Base-by-base conservation (phyloP, 2,329 filamentous ascomycete species). In the Colletotrichum zoysiae region DNA sequence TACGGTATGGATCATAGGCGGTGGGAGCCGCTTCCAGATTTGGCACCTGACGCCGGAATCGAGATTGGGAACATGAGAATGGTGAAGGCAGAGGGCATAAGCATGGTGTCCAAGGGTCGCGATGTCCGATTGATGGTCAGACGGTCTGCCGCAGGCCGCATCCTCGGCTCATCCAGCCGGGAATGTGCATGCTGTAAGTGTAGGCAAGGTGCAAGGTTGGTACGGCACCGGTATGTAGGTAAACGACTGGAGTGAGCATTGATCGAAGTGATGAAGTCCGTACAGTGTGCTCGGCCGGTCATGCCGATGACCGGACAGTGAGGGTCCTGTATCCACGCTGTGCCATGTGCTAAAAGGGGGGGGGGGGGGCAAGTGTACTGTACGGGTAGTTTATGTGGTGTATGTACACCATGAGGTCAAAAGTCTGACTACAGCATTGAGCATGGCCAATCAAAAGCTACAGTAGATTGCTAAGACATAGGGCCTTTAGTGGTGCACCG, bases 1-100 rank as follows among this genome's bases (percentile, higher is more conserved):
- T n/a, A 30, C 58, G 53, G 11, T 30, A 35, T 58, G 59, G 68
- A 33, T 68, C 48, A 23, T 58, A 33, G 58, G 57, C 68, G 50
- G 51, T 38, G n/a, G n/a, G n/a, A n/a, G n/a, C n/a, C 33, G 44
- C 35, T 63, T 63, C 69, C 58, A 68, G 58, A 68, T 68, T 57
- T 33, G 35, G 57, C 65, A 68, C 51, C 66, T 68, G 65, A 68
- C 58, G 33, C 46, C 20, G 20, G 23, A 59, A 55, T 63, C 65
- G 65, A 68, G 65, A 68, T 63, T 53, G 35, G n/a, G 30, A 30
- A 48, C 30, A 26, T 40, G 30, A n/a, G 58, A 30, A 57, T 35
- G 4, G 44, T n/a, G 44, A n/a, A 30, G 40, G 14, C 23, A 57
- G 20, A 23, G 48, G 33, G 56, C 30, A 63, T 44, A 42, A 26